Base-by-base conservation (phyloP, 768 basidiomycete genomes). In the Postia placenta region DNA sequence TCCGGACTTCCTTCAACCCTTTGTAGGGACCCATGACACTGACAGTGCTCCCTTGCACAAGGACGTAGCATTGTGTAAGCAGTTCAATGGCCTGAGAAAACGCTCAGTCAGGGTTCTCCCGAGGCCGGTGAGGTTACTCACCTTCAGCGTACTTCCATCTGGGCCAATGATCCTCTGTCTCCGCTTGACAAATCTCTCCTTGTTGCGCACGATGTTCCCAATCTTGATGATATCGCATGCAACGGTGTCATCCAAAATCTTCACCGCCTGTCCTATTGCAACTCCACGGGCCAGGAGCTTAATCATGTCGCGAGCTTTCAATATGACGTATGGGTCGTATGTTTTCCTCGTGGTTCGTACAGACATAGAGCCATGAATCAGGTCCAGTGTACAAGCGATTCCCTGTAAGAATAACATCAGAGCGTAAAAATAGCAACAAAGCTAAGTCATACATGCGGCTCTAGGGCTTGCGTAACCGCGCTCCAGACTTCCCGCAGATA, bases 171-270 rank as follows among this genome's bases (percentile, higher is more conserved):
- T 94, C 51, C 96, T 78, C 68, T 98, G 95, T 54, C 96, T 73
- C 55, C 96, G 72, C 69, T 98, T 98, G 53, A 96, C 94, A 60
- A 95, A 98, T 26, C 95, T 74, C 53, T 98, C 96, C 65, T 95
- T 97, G 67, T 97, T 98, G 58, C 92, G 74, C 15, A 98, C 89
- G 45, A 95, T 64, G 58, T 78, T 94, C 14, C 96, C 95, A 53
- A 98, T 97, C 69, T 98, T 97, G 64, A 99, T 97, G 55, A 99
- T 94, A 66, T 99, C 96, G 65, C 92, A 96, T 2, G 92, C 89
- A 19, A 87, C 75, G 41, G 77, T 77, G 64, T 99, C 96, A 50
- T 96, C 85, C 47, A 99, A 69, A 38, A 97, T 83, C 65, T 93
- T 93, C 46, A 87, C 78, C 0, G 92, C 94, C 64, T 95, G 88